A percentile compares a stretch with the other conserved stretches of the same genome.
Conservation (phyloP, 768 basidiomycete species). For the Phlegmacium glaucopus region DNA sequence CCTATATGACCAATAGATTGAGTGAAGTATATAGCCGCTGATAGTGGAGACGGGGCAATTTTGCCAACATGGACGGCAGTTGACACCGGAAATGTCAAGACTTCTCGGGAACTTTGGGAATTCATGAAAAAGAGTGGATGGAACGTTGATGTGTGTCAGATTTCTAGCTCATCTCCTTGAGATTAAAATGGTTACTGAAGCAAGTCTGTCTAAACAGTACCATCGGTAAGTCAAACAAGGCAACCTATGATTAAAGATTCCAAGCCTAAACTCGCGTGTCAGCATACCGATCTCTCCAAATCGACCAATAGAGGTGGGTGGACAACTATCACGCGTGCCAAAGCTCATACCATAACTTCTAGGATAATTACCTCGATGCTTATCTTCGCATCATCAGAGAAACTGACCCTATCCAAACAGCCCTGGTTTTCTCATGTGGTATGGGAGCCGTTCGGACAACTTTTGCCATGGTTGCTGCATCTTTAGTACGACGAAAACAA, state of each 20-base stretch:
- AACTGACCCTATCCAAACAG: conserved; percentile 76
- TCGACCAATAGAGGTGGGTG: conserved; percentile 77
- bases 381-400: conserved; percentile 80
- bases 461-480: conserved; percentile 95
- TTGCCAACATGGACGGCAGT: conserved; percentile 94
- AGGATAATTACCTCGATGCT: conserved; percentile 95
- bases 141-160: conserved; percentile 75
- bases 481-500: conserved; percentile 79
- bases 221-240: conserved; percentile 48
- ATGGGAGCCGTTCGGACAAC: conserved; percentile 97
- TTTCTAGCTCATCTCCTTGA: neutral
- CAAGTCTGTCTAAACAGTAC: conserved; percentile 43
- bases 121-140: conserved; percentile 78
- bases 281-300: conserved; percentile 96
- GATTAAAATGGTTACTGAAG: too few relatives aligned
- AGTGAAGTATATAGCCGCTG: conserved; percentile 11
- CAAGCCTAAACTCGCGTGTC: neutral
- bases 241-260: too few relatives aligned
- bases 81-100: conserved; percentile 78
- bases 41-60: conserved; percentile 72
- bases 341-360: neutral
- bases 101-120: conserved; percentile 84
- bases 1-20: neutral
- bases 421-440: conserved; percentile 92
- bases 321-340: neutral